Evolutionary conservation across 345 rosid species (phyloP).

Genomic region (Brassica incana): DNA sequence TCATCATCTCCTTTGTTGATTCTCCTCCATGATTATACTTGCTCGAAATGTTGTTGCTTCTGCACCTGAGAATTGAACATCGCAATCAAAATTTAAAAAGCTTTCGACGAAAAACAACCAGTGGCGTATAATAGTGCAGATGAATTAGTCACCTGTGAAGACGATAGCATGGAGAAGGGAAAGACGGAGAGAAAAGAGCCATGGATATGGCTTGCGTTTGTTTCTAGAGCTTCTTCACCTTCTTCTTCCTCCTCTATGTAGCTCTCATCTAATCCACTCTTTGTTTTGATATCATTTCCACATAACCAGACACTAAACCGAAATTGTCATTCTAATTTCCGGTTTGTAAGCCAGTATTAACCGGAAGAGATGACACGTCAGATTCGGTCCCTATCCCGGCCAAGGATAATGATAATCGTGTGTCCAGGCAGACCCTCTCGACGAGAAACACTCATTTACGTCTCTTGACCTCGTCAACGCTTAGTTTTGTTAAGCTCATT

Average conservation of each 20-base stretch:
- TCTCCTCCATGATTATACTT: constrained; percentile 41
- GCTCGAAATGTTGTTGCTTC: constrained; percentile 37
- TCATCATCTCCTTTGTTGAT: constrained; percentile 35
- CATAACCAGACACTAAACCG: background rate
- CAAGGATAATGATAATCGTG: background rate
- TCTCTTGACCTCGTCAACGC: constrained; percentile 16
- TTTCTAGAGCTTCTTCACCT: background rate
- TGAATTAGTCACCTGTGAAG: constrained; percentile 36
- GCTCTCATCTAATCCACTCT: constrained; percentile 50
- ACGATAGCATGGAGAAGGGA: constrained; percentile 35
- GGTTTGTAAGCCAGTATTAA: background rate
- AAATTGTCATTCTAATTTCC: background rate
- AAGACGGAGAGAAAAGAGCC: constrained; percentile 51
- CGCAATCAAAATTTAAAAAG: background rate
- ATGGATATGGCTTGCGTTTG: constrained; percentile 27
- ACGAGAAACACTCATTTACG: too few relatives aligned
- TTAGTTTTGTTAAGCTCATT: constrained; percentile 33
- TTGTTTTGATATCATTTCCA: background rate
- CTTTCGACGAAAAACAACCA: background rate
- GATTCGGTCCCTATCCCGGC: background rate
- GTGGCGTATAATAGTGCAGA: background rate
- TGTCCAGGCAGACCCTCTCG: background rate
- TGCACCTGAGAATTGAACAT: constrained; percentile 38
- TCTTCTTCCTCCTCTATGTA: background rate
- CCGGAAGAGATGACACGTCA: background rate